Evolutionary conservation across 1,139 yeast genomes (phyloP), one percentile per base, ranked within the genome.

Genomic region (Sugiyamaella xylanicola): DNA sequence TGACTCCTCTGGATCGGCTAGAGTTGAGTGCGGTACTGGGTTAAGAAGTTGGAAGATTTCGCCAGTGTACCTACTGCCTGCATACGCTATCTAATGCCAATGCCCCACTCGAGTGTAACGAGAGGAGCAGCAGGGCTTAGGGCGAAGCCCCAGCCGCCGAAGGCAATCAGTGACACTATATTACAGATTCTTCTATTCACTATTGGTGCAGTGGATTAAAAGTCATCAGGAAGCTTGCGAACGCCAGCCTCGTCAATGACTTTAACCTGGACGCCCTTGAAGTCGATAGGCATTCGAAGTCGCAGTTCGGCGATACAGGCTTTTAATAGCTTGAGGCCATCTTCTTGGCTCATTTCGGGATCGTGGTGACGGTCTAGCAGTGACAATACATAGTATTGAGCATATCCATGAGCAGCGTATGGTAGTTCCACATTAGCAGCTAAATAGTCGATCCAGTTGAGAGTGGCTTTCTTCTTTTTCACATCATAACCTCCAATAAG

Each of bases 361-460:
- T 86, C 81, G 74, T 92, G 91, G 73, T 92, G 97, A 65, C 87
- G 91, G 75, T 93, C 99, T 65, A 95, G 79, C 61, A 93, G 77
- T 2, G 99, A 88, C 71, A 90, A 81, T 46, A 96, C 85, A 72
- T 93, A 93, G 73, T 91, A 95, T 2, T 95, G 96, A 36, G 99
- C 96, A 68, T 95, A 93, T 2, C 99, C 99, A 68, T 91, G 97
- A 1, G 97, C 96, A 11, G 96, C 97, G 69, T 95, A 93, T 19
- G 99, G 98, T 58, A 93, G 78, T 59, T 86, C 90, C 16, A 86
- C 96, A 63, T 86, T 84, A 2, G 99, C 90, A 2, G 99, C 99
- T 66, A 95, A 77, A 71, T 93, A 93, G 71, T 93, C 99, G 64
- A 95, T 88, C 86, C 95, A 91, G 69, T 87, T 85, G 68, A 93